Conservation (phyloP, 768 basidiomycete genomes). For the Rhodotorula graminis region DNA sequence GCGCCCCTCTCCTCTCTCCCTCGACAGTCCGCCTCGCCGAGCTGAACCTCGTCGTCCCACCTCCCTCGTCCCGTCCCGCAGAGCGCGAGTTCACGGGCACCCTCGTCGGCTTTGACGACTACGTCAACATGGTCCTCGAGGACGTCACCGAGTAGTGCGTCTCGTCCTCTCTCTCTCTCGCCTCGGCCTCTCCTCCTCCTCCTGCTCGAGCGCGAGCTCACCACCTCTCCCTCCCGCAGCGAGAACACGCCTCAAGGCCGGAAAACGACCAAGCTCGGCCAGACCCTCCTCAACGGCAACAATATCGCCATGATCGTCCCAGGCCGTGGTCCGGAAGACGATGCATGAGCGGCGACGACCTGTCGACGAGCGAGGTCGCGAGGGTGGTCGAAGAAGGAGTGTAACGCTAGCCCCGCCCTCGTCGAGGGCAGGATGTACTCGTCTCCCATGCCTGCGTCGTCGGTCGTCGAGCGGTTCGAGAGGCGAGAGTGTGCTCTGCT, state of each 20-base stretch:
- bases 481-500: too few relatives aligned
- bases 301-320: slow-evolving; percentile 57
- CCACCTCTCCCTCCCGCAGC: too few relatives aligned
- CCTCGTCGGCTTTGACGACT: slow-evolving; percentile 94
- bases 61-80: slow-evolving; percentile 32
- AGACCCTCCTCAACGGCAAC: slow-evolving; percentile 87
- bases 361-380: too few relatives aligned
- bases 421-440: too few relatives aligned
- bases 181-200: neutral
- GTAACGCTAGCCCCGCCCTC: too few relatives aligned
- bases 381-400: too few relatives aligned
- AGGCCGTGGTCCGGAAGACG: slow-evolving; percentile 19
- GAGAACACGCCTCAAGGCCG: slow-evolving; percentile 70
- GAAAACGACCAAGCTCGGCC: slow-evolving; percentile 73
- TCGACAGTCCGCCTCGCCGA: neutral
- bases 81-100: slow-evolving; percentile 96
- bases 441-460: too few relatives aligned
- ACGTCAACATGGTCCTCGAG: slow-evolving; percentile 92
- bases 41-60: neutral
- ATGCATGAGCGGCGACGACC: too few relatives aligned
- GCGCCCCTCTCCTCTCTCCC: neutral
- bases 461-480: too few relatives aligned
- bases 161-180: slow-evolving; percentile 19
- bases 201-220: too few relatives aligned
- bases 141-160: slow-evolving; percentile 93